Evolutionary conservation across 331 rosid species (phyloP).

Genomic region (Acacia pycnantha): DNA sequence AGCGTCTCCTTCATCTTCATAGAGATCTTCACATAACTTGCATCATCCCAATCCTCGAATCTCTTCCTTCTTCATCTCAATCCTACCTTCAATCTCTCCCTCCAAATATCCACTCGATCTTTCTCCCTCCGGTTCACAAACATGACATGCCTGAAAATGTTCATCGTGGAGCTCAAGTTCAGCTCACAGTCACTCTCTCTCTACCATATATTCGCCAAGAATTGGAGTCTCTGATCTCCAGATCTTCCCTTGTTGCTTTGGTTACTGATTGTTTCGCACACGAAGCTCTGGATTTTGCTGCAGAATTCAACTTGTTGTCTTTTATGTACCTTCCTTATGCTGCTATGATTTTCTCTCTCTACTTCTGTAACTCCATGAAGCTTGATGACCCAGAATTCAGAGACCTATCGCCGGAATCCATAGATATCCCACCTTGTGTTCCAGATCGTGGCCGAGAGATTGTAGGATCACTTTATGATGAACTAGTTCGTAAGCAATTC

Average conservation of each 20-base stretch:
- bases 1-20: slow-evolving; percentile 16
- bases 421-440: slow-evolving; percentile 1
- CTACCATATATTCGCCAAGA: neutral
- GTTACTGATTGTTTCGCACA: neutral
- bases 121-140: neutral
- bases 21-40: slow-evolving; percentile 25
- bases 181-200: neutral
- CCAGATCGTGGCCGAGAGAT: slow-evolving; percentile 2
- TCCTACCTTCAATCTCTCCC: slow-evolving; percentile 4
- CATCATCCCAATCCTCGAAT: slow-evolving; percentile 28
- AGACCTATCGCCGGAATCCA: neutral
- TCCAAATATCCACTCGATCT: neutral
- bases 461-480: neutral
- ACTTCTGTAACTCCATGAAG: neutral
- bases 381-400: neutral
- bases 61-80: neutral
- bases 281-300: neutral
- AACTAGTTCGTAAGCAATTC: neutral
- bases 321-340: slow-evolving; percentile 1
- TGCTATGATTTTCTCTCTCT: neutral
- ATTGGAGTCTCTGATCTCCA: neutral
- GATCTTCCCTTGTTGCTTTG: neutral
- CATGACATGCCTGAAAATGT: neutral
- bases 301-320: neutral
- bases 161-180: neutral